Evolutionary conservation across 148 eudicot genomes (phyloP), one percentile per base, ranked within the genome.

Genomic region (Rhododendron ferrugineum): DNA sequence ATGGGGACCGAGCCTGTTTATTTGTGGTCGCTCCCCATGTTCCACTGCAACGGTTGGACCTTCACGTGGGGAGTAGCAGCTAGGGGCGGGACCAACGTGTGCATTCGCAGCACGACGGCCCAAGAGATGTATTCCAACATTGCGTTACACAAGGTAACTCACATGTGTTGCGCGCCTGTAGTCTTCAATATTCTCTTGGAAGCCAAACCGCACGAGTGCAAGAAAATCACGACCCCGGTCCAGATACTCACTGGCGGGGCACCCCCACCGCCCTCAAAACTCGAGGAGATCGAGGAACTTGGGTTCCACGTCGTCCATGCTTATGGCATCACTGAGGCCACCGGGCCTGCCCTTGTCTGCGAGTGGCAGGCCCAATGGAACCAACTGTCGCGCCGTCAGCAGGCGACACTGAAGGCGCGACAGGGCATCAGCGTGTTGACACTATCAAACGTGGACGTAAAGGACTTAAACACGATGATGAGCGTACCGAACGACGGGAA

Each of bases 21-120:
- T 44, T 54, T 96, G 16, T 96, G 99, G 99, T 90, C 98, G 14
- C 92, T 96, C 11, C 98, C 99, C 11, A 96, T 96, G 99, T 96
- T 96, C 87, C 99, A 96, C 60, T 96, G 99, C 85, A 96, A 96
- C n/a, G 99, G 99, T 14, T 96, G 99, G 98, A 96, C 98, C 23
- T 93, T 96, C 90, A 94, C 99, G 2, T 96, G 99, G 99, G 99
- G 99, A 4, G 87, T 94, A 2, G 99, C 99, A 0, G 99, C 99
- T 0, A 90, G 98, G 0, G 99, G 99, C 22, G 99, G 99, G 42
- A 96, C 99, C 83, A 96, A 94, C 76, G 97, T 96, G 1, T 96
- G 97, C 85, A 94, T 96, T 46, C 94, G 99, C 5, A 91, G 86
- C 86, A 88, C 97, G 1, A 91, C 92, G 0, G 95, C 95, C 4